Conservation (phyloP, 108 stramenopile species). For the Parmales sp. region DNA sequence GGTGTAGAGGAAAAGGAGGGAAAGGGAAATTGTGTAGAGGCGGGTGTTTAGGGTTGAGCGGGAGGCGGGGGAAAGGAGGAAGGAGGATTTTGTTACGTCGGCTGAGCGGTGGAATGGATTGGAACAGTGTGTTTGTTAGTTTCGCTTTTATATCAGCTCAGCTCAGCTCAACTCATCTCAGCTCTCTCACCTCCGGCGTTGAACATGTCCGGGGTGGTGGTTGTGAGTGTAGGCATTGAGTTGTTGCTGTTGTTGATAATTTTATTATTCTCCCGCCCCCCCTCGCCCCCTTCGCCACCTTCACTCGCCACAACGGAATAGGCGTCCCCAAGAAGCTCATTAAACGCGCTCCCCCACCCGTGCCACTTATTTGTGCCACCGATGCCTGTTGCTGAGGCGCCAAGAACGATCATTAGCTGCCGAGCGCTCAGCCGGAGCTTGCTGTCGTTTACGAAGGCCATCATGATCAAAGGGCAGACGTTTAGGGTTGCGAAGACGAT, state of each 20-base stretch:
- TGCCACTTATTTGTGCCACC: background rate
- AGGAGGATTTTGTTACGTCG: constrained; percentile 6
- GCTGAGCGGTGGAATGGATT: background rate
- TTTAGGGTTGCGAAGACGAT: constrained; percentile 23
- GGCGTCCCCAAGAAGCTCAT: background rate
- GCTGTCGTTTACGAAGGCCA: constrained; percentile 27
- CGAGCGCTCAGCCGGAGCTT: constrained; percentile 19
- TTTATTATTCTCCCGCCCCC: no score
- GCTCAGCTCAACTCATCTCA: no score
- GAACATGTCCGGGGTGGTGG: no score
- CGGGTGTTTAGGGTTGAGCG: background rate
- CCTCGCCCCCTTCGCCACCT: no score
- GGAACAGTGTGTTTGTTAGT: no score
- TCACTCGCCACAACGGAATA: no score
- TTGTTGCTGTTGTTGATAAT: no score
- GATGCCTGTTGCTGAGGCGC: background rate
- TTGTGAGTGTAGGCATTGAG: no score
- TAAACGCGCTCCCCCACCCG: background rate
- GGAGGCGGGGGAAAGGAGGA: background rate
- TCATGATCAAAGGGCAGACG: constrained; percentile 20
- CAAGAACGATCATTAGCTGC: background rate
- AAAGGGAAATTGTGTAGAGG: background rate
- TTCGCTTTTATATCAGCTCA: no score
- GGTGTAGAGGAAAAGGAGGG: background rate
- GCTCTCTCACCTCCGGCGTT: no score